A percentile compares a stretch with the other conserved stretches of the same genome.
phyloP scores from a whole-genome alignment of 1,284 basidiomycete species.

The Ganoderma lucidum region DNA sequence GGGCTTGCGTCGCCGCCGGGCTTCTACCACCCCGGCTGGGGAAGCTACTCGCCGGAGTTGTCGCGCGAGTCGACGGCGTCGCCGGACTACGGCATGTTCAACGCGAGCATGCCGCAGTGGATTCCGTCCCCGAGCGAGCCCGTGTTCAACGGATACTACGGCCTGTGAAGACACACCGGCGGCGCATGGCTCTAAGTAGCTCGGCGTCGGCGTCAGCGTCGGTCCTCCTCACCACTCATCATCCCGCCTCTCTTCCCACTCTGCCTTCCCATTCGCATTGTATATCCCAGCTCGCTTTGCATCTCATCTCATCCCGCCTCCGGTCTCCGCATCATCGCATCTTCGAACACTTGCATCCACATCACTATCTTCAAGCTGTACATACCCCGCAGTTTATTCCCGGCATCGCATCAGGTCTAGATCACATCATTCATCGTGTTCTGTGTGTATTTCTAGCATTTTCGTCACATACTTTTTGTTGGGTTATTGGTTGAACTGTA shows the following conservation, averaged over 20 bases:
- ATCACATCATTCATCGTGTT: not conserved
- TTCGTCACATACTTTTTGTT: not conserved
- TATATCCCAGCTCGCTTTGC: not conserved
- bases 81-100: not conserved
- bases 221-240: too few species aligned
- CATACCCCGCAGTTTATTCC: not conserved
- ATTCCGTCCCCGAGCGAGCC: not conserved
- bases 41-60: not conserved
- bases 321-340: not conserved
- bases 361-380: not conserved
- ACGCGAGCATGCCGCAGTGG: not conserved
- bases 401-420: not conserved
- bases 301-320: not conserved
- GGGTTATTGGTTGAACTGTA: too few species aligned
- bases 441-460: not conserved
- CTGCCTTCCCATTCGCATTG: not conserved
- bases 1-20: not conserved
- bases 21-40: not conserved
- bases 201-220: not conserved
- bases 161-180: not conserved
- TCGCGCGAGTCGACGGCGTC: conserved; percentile 2
- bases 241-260: not conserved
- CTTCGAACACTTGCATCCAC: not conserved
- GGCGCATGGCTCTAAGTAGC: not conserved
- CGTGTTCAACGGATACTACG: not conserved